These are phyloP conservation scores for Colletotrichum chlorophyti DNA, from an alignment of 2,329 filamentous ascomycete species.

Conservation along the genomic window DNA sequence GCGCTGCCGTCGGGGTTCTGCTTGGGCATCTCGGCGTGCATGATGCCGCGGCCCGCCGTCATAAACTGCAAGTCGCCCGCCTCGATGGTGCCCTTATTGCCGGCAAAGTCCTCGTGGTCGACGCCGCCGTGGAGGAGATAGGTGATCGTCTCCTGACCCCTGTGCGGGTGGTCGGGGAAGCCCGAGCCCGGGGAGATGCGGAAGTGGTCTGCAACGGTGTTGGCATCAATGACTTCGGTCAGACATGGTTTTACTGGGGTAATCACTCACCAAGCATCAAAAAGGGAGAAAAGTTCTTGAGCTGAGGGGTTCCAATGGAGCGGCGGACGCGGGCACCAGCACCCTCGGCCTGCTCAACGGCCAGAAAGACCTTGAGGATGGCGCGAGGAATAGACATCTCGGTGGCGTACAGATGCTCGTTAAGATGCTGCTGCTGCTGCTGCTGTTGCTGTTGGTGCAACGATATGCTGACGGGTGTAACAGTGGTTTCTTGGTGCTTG, in stretches of 20 bases:
- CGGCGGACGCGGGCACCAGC: constrained; percentile 86
- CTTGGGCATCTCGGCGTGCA: constrained; percentile 94
- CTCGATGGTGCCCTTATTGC: constrained; percentile 82
- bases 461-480: no score
- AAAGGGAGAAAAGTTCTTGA: constrained; percentile 90
- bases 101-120: constrained; percentile 92
- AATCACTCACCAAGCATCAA: constrained; percentile 96
- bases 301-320: constrained; percentile 82
- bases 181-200: constrained; percentile 79
- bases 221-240: constrained; percentile 89
- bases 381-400: constrained; percentile 74
- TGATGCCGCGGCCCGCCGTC: constrained; percentile 90
- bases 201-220: constrained; percentile 83
- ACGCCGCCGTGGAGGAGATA: constrained; percentile 87
- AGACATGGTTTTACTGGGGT: no score
- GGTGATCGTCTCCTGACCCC: constrained; percentile 87
- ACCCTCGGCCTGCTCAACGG: constrained; percentile 86
- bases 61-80: constrained; percentile 96
- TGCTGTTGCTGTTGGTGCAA: no score
- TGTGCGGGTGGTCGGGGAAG: constrained; percentile 86
- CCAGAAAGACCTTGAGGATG: constrained; percentile 84
- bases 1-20: constrained; percentile 76
- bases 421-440: constrained; percentile 3
- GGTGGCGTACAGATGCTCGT: constrained; percentile 40
- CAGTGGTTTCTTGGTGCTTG: neutral